Base-by-base conservation (phyloP, 768 basidiomycete species). In the Lyophyllum semitale region DNA sequence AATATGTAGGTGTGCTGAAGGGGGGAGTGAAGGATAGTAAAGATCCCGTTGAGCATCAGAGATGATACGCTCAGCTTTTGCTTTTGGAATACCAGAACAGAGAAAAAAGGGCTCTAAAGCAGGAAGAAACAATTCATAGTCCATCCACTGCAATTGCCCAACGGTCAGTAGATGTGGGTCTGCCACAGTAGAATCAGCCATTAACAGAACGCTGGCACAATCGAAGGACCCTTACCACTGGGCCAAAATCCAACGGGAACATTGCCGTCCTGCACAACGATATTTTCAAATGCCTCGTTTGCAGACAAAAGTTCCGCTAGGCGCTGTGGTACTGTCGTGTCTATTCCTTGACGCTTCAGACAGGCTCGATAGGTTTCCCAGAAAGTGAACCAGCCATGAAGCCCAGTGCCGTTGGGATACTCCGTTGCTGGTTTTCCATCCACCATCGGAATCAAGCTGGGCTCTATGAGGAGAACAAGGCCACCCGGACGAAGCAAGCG, bases 81-180 rank as follows among this genome's bases (percentile, higher is more conserved):
- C 75, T 43, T 83, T 81, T 23, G 79, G 71, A 49, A 87, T 70
- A 6, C 81, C 84, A 44, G 74, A 69, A 40, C 75, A 73, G 45
- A 86, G 67, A 64, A 88, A 80, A 37, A 87, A 73, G 13, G 85
- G 84, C 50, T 79, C 81, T 57, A 89, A 67, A 4, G 85, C 84
- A 29, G 84, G 84, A 33, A 89, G 72, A 57, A 88, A 76, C 22
- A 82, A 74, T 59, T 89, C 88, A 61, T 82, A 84, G 57, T 83
- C 81, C 84, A 88, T 83, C 88, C 88, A 89, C 37, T 86, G 84
- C 20, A 89, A 69, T 61, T 89, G 85, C 7, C 85, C 87, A 46
- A 87, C 79, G 22, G 84, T 87, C 32, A 88, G 76, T 32, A 80
- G 74, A 49, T 79, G 71, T 8, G 77, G 74, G 67, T 88, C 87